Percentiles rank a stretch among this genome's conserved stretches.
Conservation (phyloP, 73 alveolate species). For the Blepharisma japonicum region DNA sequence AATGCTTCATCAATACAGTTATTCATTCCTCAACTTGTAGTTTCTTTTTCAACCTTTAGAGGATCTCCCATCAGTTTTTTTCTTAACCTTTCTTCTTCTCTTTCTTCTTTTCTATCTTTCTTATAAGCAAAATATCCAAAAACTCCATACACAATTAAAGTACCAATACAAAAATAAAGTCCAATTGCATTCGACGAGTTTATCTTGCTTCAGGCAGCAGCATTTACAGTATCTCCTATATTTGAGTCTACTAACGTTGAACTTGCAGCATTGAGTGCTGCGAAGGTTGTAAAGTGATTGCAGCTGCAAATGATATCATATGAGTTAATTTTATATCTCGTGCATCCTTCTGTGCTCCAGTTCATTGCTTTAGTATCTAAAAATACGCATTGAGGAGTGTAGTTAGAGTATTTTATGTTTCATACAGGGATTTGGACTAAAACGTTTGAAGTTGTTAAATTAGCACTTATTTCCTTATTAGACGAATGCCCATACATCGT, state of each 20-base stretch:
- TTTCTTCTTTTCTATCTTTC: not conserved
- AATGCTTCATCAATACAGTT: too few relatives aligned
- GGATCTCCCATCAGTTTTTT: too few relatives aligned
- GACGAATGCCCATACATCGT: too few relatives aligned
- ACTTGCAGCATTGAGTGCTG: not conserved
- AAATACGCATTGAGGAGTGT: not conserved
- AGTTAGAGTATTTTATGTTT: not conserved
- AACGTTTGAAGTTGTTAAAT: not conserved
- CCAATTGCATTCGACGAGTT: constrained; percentile 1
- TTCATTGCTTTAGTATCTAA: not conserved
- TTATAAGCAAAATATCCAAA: not conserved
- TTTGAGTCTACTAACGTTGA: not conserved
- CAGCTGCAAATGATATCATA: not conserved
- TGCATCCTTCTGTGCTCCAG: constrained; percentile 7
- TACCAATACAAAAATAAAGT: not conserved
- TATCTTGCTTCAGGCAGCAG: not conserved
- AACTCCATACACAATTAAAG: not conserved
- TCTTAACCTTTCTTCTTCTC: too few relatives aligned
- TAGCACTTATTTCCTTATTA: too few relatives aligned
- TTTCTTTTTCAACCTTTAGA: too few relatives aligned
- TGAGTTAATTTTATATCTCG: not conserved
- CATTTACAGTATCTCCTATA: not conserved
- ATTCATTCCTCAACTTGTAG: too few relatives aligned
- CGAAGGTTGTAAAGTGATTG: not conserved
- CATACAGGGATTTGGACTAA: not conserved